A percentile compares a stretch with the other conserved stretches of the same genome.
These are phyloP conservation scores for Ogataea dorogensis DNA, from an alignment of 805 yeast species.

Conservation along the genomic window DNA sequence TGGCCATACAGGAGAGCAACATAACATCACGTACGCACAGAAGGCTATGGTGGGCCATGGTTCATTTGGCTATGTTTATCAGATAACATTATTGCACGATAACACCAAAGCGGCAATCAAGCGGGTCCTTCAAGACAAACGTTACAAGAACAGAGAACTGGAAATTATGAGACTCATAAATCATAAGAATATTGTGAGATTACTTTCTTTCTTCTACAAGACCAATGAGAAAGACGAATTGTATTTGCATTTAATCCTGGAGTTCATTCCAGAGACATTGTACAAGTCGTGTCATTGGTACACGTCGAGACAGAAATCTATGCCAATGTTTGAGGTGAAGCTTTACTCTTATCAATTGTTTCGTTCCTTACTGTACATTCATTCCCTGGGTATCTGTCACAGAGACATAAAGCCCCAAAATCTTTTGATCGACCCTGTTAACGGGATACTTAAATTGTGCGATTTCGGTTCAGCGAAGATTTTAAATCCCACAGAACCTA, in stretches of 20 bases:
- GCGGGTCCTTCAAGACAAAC: constrained; percentile 91
- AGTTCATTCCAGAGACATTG: constrained; percentile 93
- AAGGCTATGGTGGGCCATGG: constrained; percentile 97
- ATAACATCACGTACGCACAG: constrained; percentile 71
- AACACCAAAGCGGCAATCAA: constrained; percentile 88
- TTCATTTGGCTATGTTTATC: constrained; percentile 98
- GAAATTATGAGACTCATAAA: constrained; percentile 90
- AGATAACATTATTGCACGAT: constrained; percentile 71
- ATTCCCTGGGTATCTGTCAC: constrained; percentile 77
- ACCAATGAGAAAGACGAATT: constrained; percentile 64
- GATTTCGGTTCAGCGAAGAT: constrained; percentile 97
- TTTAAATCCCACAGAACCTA: constrained; percentile 85
- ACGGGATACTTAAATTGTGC: constrained; percentile 85
- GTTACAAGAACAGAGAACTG: constrained; percentile 91
- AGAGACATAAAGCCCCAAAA: constrained; percentile 92
- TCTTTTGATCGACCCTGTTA: constrained; percentile 78
- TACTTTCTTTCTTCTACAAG: constrained; percentile 83
- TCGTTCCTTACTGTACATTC: constrained; percentile 78
- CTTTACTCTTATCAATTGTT: constrained; percentile 75
- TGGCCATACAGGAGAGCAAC: constrained; percentile 64
- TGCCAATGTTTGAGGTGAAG: constrained; percentile 90
- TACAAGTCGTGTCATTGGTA: constrained; percentile 88
- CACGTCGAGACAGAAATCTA: constrained; percentile 65
- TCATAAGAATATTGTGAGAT: constrained; percentile 84
- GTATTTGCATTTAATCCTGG: constrained; percentile 85